A percentile compares a stretch with the other conserved stretches of the same genome.
These are phyloP conservation scores for Sporothrix brunneoviolacea DNA, from an alignment of 2,329 filamentous ascomycete species.

Conservation along the genomic window DNA sequence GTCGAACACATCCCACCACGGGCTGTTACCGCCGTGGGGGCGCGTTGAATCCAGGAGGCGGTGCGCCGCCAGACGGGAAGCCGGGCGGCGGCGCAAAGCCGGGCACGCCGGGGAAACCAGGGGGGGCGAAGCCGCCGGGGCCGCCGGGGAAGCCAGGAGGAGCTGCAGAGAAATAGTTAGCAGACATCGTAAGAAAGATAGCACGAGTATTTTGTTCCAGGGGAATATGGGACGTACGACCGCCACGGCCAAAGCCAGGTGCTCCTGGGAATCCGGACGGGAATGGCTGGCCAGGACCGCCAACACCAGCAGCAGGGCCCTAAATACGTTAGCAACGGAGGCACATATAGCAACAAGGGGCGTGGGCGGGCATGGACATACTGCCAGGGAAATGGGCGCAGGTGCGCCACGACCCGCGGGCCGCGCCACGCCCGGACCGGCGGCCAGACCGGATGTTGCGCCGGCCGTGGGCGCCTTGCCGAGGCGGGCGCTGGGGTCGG, in stretches of 20 bases:
- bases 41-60: constrained; percentile 68
- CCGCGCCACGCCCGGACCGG: constrained; percentile 83
- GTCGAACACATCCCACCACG: too few species aligned
- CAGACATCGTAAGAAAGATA: constrained; percentile 12
- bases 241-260: constrained; percentile 46
- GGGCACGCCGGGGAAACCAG: constrained; percentile 36
- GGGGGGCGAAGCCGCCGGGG: constrained; percentile 35
- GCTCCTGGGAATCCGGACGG: constrained; percentile 49
- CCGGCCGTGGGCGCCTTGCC: constrained; percentile 68
- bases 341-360: not conserved
- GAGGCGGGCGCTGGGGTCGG: constrained; percentile 83
- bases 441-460: constrained; percentile 62
- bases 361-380: constrained; percentile 37
- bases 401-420: constrained; percentile 77
- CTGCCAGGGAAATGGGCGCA: constrained; percentile 71
- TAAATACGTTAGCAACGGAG: constrained; percentile 28
- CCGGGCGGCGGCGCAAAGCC: constrained; percentile 33
- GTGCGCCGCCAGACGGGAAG: constrained; percentile 40
- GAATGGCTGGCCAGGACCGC: constrained; percentile 56
- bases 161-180: constrained; percentile 31
- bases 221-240: constrained; percentile 48
- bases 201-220: not conserved
- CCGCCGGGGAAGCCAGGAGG: constrained; percentile 29
- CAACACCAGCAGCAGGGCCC: constrained; percentile 82
- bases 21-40: constrained; percentile 55